These are phyloP conservation scores for Scheffersomyces lignosus DNA, from an alignment of 805 yeast genomes.

Conservation along the genomic window DNA sequence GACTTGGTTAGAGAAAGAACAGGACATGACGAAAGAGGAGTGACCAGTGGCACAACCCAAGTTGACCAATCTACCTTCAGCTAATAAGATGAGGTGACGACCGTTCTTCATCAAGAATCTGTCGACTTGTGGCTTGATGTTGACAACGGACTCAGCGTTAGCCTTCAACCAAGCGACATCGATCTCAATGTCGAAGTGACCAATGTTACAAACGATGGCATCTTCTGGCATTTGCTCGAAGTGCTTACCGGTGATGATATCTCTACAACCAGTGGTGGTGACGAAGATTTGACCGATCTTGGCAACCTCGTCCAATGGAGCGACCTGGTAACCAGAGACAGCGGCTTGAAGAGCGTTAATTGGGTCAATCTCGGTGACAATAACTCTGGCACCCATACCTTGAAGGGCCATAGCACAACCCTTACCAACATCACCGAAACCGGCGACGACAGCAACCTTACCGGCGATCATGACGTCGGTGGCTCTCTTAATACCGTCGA, in stretches of 20 bases:
- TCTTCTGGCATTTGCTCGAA: constrained; percentile 96
- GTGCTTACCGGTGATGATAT: constrained; percentile 87
- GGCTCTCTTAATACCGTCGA: constrained; percentile 99
- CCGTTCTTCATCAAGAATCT: constrained; percentile 88
- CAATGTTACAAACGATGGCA: constrained; percentile 99
- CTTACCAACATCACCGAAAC: constrained; percentile 99
- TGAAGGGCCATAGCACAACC: constrained; percentile 99
- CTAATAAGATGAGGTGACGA: constrained; percentile 91
- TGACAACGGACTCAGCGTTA: constrained; percentile 88
- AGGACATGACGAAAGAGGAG: constrained; percentile 98
- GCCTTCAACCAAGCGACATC: constrained; percentile 99
- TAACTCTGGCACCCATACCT: constrained; percentile 99
- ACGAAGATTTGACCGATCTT: constrained; percentile 94
- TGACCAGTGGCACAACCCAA: constrained; percentile 99
- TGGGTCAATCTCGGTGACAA: constrained; percentile 97
- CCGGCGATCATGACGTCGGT: constrained; percentile 99
- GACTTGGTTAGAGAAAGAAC: constrained; percentile 99
- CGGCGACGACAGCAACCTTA: constrained; percentile 98
- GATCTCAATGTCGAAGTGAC: constrained; percentile 98
- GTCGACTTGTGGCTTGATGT: constrained; percentile 99
- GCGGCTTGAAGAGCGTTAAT: constrained; percentile 99
- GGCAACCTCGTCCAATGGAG: constrained; percentile 93
- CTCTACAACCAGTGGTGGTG: constrained; percentile 99
- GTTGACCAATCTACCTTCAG: constrained; percentile 99
- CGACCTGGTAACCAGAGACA: constrained; percentile 97